Evolutionary conservation across 1,284 basidiomycete species (phyloP).

Genomic region (Sanghuangporus sanghuang): DNA sequence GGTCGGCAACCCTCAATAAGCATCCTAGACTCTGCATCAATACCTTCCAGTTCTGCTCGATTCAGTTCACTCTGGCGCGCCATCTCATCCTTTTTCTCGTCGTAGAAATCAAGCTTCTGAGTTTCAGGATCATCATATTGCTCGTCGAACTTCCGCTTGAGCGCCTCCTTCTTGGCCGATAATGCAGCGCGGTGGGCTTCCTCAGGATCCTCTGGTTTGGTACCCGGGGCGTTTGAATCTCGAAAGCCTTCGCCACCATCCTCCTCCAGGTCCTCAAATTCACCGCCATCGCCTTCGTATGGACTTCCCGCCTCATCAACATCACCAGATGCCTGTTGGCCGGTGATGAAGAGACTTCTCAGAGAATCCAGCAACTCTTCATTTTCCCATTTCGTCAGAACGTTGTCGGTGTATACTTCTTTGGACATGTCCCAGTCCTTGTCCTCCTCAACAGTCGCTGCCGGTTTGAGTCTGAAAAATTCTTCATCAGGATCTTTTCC

Average conservation of each 20-base stretch:
- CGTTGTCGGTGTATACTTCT: conserved; percentile 40
- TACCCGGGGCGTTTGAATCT: conserved; percentile 27
- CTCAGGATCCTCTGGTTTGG: conserved; percentile 21
- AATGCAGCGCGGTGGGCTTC: conserved; percentile 51
- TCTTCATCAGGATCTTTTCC: conserved; percentile 48
- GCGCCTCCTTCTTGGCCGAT: conserved; percentile 82
- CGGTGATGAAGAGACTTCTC: conserved; percentile 89
- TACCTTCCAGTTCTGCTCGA: conserved; percentile 78
- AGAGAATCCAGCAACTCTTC: conserved; percentile 85
- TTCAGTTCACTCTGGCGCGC: conserved; percentile 83
- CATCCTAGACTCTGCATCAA: conserved; percentile 75
- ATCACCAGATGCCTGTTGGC: conserved; percentile 37
- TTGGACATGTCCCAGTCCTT: conserved; percentile 74
- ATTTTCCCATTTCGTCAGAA: conserved; percentile 75
- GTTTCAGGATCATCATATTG: conserved; percentile 90
- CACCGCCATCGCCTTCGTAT: conserved; percentile 34
- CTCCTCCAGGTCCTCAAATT: conserved; percentile 36
- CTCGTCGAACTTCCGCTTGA: conserved; percentile 95
- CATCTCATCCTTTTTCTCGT: conserved; percentile 90
- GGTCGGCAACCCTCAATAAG: conserved; percentile 89
- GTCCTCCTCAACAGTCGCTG: conserved; percentile 33
- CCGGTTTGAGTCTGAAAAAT: conserved; percentile 64
- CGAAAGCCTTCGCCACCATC: conserved; percentile 26
- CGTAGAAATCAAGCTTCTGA: conserved; percentile 81
- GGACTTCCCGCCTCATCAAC: conserved; percentile 42